Evolutionary conservation across 768 basidiomycete species (phyloP), one percentile per base, ranked within the genome.

Genomic region (Boletus patriciae): DNA sequence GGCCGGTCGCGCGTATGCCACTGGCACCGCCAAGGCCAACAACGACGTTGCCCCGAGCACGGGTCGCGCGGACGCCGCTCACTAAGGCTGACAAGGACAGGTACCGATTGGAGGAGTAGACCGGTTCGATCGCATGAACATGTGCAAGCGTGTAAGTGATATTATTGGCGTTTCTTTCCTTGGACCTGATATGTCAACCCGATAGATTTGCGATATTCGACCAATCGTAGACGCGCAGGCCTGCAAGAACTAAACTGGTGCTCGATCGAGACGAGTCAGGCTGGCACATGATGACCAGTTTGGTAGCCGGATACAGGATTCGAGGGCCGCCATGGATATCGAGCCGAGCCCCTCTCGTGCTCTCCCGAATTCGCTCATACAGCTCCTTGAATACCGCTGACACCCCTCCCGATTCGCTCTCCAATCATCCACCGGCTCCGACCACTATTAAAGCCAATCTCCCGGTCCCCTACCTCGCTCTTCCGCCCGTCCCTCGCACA

Each of bases 301-400:
- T 76, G 73, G 70, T 70, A 66, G 57, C 65, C 61, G 31, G 50
- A 59, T 66, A 62, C 63, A 70, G 64, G 57, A 53, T 73, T 70
- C 68, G 71, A 68, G 63, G 63, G 58, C 65, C 67, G 58, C 67
- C 44, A 63, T 62, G 69, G 56, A 62, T 67, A 52, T 60, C 60
- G 46, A 63, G 68, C 75, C 77, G 75, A 71, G 60, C 76, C 74
- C 76, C 77, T 78, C 75, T 80, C 75, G 75, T 76, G 67, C 70
- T 62, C 49, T 38, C 40, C 56, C 66, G 65, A 63, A 62, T 66
- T 57, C 68, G 66, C 60, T 62, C 60, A 47, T 65, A 58, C 64
- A 64, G 55, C 49, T 59, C 59, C 65, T 63, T 52, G 42, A 41
- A 43, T 46, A 59, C 62, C 61, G 64, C 66, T 67, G 66, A 63